Evolutionary conservation across 1,139 yeast genomes (phyloP), one percentile per base, ranked within the genome.

Genomic region (Blastobotrys persicus): DNA sequence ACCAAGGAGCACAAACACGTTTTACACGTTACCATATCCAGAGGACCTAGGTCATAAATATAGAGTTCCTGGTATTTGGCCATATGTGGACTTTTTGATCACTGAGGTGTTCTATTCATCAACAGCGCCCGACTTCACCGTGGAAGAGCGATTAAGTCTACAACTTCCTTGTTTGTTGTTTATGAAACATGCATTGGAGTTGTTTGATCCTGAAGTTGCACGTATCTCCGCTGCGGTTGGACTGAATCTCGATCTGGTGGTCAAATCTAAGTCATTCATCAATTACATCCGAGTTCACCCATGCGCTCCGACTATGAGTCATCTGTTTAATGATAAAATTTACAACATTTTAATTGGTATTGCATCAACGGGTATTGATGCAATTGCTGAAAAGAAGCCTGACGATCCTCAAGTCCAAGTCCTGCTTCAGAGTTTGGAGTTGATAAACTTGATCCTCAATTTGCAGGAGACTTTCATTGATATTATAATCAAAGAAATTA

Each of bases 1-100:
- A 7, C 58, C 62, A 6, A 55, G 44, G 7, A 52, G 53, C 12
- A 62, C 61, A 17, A 62, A 59, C 7, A 62, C 55, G 13, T 54
- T 55, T n/a, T 57, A 57, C 43, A 50, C 54, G 20, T 63, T 79
- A n/a, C 74, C 82, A 12, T 86, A 76, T 59, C 95, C 96, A 1
- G 64, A 73, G 6, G 80, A 78, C 49, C 66, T 88, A 26, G 96
- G 96, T 0, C 66, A 65, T 13, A 73, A 75, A 1, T 79, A 82
- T 56, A 75, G 95, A 59, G 78, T 75, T 44, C 71, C 71, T 5
- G 96, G 96, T 2, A 68, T 88, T 9, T 81, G 91, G 81, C 91
- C 95, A 2, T 91, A 89, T 59, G 69, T 87, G 48, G 94, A 88
- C 52, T 88, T 79, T 59, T 64, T 88, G 20, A 65, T 86, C 37